Base-by-base conservation (phyloP, 2,329 filamentous ascomycete species). In the Monilinia polystroma region DNA sequence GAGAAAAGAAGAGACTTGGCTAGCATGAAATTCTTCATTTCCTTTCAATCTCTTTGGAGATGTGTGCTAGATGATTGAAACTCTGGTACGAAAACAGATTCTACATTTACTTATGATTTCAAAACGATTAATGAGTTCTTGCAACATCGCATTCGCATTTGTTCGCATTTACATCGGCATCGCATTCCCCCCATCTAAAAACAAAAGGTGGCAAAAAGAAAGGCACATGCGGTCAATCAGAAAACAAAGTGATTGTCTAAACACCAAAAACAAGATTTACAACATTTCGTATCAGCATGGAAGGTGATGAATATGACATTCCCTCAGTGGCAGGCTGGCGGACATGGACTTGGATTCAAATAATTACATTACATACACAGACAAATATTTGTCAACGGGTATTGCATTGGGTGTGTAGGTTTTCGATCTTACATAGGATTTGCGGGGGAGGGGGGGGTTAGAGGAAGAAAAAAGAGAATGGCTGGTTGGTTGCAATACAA, bases 1-100 rank as follows among this genome's bases (percentile, higher is more conserved):
- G 4, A 73, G 75, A 63, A 71, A 62, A 38, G 74, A 77, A 60
- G 75, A 77, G 62, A 71, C 67, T 14, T 77, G 75, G 75, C 64
- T 76, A 16, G 75, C 75, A 23, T 77, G 62, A 73, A 29, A 10
- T 2, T 4, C 29, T 14, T 3, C 18, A 23, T 26, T 4, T 45
- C 3, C 10, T 43, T 11, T 64, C 11, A n/a, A 38, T 29, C n/a
- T 49, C 6, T 38, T 51, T 18, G n/a, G 26, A 14, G 26, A 18
- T 51, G 35, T 60, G 29, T 26, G 51, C 29, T 51, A 51, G 29
- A 60, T 60, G 45, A 35, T 54, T 18, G 2, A 23, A 38, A 7
- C 29, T 54, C 52, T 11, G 18, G 12, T 56, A 26, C 35, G 20
- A 41, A 38, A 51, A n/a, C 32, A 18, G 12, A 51, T 35, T 16